Evolutionary conservation across 345 rosid species (phyloP), one percentile per base, ranked within the genome.

Genomic region (Eucalyptus pauciflora): DNA sequence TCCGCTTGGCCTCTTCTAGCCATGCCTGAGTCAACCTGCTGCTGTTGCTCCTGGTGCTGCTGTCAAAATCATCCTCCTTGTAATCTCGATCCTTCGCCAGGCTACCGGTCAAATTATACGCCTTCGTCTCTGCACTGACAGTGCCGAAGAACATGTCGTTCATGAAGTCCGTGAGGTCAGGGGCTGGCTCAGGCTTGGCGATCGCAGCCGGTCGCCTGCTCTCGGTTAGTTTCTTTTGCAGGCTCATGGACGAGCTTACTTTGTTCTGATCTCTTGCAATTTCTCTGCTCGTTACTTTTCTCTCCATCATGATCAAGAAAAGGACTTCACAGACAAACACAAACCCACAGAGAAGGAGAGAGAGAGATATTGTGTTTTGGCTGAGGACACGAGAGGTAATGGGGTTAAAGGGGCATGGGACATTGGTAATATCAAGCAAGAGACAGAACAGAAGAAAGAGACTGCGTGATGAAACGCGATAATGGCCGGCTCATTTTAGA

Each of bases 101-200:
- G 92, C 91, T 92, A 3, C 95, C 95, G 1, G 91, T 93, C 93
- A 94, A 90, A 92, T 94, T 86, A 54, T 94, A 93, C 13, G 88
- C 69, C 86, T 91, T 93, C 92, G 90, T 95, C 37, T 93, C 93
- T 6, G 90, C 45, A 22, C 71, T 50, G 22, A 88, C 80, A 5
- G 93, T 87, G 56, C 97, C 97, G 37, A 93, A 94, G 94, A 95
- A 94, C 94, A 92, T 90, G 92, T 94, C 96, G 69, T 94, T 93
- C 94, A 95, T 94, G 92, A 95, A 95, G 90, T 95, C 94, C 48
- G 95, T 94, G 54, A 94, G 95, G 93, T 94, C 96, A 1, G 96
- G 94, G 3, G 60, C 92, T 31, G 60, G 80, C 67, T 94, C 88
- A 7, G 87, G 58, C 87, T 81, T 88, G 49, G 7, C 29, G 25